Base-by-base conservation (phyloP, 2,329 filamentous ascomycete genomes). In the Didymella segeticola region DNA sequence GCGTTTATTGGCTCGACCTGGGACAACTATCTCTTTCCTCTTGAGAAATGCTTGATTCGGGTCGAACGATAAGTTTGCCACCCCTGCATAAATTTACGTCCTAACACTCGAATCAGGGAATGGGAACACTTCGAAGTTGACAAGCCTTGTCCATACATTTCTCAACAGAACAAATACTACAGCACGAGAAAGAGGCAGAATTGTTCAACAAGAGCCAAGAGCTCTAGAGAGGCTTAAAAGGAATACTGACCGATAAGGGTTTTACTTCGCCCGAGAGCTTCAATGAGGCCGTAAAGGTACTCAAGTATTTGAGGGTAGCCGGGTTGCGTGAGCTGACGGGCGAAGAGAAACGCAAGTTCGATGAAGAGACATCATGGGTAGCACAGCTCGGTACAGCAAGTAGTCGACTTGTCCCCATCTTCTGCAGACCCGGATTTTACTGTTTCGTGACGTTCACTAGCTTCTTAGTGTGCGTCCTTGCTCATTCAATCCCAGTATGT, bases 1-100 rank as follows among this genome's bases (percentile, higher is more conserved):
- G 61, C 65, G 52, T 69, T 68, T 63, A 57, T 41, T 52, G 59
- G 62, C 42, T 56, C 60, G 53, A 67, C 60, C 36, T 69, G 60
- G 65, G 57, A 67, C 23, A 60, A 65, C 36, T 56, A 62, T 55
- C 58, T 67, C 37, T 65, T 55, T 43, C 58, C 64, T 4, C 53
- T 68, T 23, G 25, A 62, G 49, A 57, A 65, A 52, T 67, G 62
- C 26, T 59, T 69, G 47, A 62, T 68, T 27, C 39, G 49, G 20
- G 55, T 68, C 52, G 55, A 68, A 36, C 62, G 56, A 64, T 66
- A 25, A 45, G 58, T 59, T 52, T 23, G 52, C 47, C 15, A 60
- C 5, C n/a, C n/a, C n/a, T 7, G 5, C n/a, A 5, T 33, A 4
- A 4, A 8, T 33, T 33, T 17, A 5, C n/a, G 30, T 5, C 30